A percentile compares a stretch with the other conserved stretches of the same genome.
Conservation (phyloP, 78 protist genomes). For the Pelomyxa schiedti region DNA sequence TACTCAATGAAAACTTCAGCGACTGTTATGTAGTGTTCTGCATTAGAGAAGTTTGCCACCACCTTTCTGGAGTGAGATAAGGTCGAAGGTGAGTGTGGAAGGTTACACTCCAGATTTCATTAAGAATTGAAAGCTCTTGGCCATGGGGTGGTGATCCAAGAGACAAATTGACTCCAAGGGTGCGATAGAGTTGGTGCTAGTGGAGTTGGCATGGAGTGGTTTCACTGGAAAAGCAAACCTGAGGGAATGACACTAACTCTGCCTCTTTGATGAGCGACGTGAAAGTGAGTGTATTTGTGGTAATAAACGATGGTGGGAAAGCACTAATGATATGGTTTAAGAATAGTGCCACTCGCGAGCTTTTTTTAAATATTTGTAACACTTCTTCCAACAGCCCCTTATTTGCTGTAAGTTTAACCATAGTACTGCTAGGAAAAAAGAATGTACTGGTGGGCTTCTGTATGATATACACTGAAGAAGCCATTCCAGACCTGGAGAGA, state of each 20-base stretch:
- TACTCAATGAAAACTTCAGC: conserved; percentile 70
- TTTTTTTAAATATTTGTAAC: conserved; percentile 10
- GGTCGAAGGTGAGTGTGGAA: too few species aligned
- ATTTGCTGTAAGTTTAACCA: too few species aligned
- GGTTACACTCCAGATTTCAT: conserved; percentile 73
- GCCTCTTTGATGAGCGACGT: conserved; percentile 36
- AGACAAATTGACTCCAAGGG: conserved; percentile 51
- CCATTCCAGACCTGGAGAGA: conserved; percentile 64
- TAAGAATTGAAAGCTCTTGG: conserved; percentile 29
- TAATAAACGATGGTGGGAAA: conserved; percentile 43
- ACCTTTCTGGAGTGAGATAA: too few species aligned
- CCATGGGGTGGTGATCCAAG: conserved; percentile 40
- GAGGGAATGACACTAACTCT: conserved; percentile 32
- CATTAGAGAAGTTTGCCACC: conserved; percentile 29
- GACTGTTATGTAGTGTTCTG: conserved; percentile 38
- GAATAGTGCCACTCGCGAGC: conserved; percentile 21
- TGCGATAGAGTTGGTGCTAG: conserved; percentile 45
- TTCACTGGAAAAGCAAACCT: too few species aligned
- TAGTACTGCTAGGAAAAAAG: too few species aligned
- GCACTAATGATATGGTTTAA: conserved; percentile 40
- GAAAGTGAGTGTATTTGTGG: conserved; percentile 22
- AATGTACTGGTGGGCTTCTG: too few species aligned
- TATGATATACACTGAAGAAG: conserved; percentile 50
- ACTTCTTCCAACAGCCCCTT: conserved; percentile 27
- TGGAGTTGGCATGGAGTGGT: too few species aligned